Conservation (phyloP, 176 grass and related monocot genomes). For the Ensete ventricosum region DNA sequence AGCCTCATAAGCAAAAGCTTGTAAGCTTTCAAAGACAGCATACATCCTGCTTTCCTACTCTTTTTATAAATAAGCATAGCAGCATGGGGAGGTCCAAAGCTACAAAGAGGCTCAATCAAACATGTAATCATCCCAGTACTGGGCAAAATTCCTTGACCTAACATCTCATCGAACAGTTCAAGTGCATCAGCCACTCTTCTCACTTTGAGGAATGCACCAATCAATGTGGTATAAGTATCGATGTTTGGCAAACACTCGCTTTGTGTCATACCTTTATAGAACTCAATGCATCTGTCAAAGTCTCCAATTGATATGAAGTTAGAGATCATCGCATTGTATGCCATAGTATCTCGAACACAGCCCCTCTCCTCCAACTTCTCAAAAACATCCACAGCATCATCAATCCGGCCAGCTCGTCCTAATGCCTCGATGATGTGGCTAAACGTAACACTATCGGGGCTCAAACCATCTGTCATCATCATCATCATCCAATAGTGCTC, state of each 20-base stretch:
- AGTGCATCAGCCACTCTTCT: conserved; percentile 81
- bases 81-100: conserved; percentile 74
- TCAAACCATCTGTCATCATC: conserved; percentile 64
- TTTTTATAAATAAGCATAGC: conserved; percentile 71
- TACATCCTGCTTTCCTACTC: conserved; percentile 69
- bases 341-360: conserved; percentile 34
- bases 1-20: conserved; percentile 83
- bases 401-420: conserved; percentile 35
- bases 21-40: conserved; percentile 67
- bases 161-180: conserved; percentile 69
- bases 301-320: conserved; percentile 54
- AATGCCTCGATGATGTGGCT: conserved; percentile 63
- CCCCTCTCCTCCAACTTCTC: conserved; percentile 49
- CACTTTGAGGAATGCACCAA: conserved; percentile 45
- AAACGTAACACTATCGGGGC: conserved; percentile 49
- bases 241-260: conserved; percentile 45
- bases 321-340: conserved; percentile 70
- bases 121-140: conserved; percentile 61
- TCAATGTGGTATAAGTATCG: conserved; percentile 50
- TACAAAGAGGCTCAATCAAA: conserved; percentile 59
- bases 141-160: conserved; percentile 44
- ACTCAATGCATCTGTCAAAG: conserved; percentile 49
- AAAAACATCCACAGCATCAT: conserved; percentile 46
- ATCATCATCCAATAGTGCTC: conserved; percentile 50
- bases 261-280: conserved; percentile 63